Evolutionary conservation across 1,139 yeast species (phyloP), one percentile per base, ranked within the genome.

Genomic region (Taphrina communis): DNA sequence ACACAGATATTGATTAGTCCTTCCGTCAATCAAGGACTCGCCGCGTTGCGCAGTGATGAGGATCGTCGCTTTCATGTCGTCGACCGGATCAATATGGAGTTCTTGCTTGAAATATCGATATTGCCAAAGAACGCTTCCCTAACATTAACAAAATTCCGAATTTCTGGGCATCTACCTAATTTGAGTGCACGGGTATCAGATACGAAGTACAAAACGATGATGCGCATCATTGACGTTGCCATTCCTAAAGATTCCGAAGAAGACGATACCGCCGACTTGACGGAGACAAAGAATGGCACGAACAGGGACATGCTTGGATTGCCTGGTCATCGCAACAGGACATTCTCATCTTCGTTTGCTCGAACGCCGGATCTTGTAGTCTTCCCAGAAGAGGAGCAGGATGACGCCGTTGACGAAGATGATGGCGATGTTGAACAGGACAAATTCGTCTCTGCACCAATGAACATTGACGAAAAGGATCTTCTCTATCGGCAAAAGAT

Each of bases 121-220:
- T 79, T 90, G 52, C 97, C 97, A 0, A 87, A 87, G 35, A 96
- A 94, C 0, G 80, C 84, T 55, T 87, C 87, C 72, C 81, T 95
- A 57, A 63, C 67, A 12, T 39, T 63, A 38, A 88, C 98, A 0
- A 85, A 84, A 73, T 82, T 91, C 72, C 87, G 85, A 75, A 80
- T 93, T 1, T 86, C 91, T 35, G 97, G 96, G 14, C 87, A 87
- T 72, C 84, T 95, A n/a, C 97, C 97, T 0, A 80, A 81, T 46
- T 82, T 95, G 71, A 82, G 82, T 44, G 86, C 95, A 8, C 84
- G 89, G 38, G 79, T 94, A 75, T 90, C 91, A 73, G 99, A 95
- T 76, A 88, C 87, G 73, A 97, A 95, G 75, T 95, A 95, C 79
- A 90, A 91, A 76, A 86, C 93, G 0, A 81, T 94, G 75, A 88